A percentile compares a stretch with the other conserved stretches of the same genome.
These are phyloP conservation scores for Aspergillus tanneri DNA, from an alignment of 2,329 filamentous ascomycete species.

Conservation along the genomic window DNA sequence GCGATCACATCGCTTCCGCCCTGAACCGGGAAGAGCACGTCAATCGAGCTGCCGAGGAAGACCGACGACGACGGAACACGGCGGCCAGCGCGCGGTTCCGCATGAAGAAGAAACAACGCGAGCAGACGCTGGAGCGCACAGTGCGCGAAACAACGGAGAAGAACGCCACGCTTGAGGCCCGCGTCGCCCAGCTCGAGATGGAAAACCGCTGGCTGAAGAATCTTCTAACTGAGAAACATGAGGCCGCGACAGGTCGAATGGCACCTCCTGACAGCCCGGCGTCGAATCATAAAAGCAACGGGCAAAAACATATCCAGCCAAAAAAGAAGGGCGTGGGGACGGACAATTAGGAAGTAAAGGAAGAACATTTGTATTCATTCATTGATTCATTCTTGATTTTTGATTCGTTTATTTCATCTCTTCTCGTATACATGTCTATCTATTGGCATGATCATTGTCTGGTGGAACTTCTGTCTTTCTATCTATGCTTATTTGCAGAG, in stretches of 20 bases:
- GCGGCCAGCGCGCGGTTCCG: conserved; percentile 86
- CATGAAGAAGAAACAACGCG: conserved; percentile 93
- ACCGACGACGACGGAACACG: conserved; percentile 85
- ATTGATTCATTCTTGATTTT: conserved; percentile 7
- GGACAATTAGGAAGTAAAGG: conserved; percentile 24
- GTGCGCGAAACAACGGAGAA: conserved; percentile 83
- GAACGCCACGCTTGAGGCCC: conserved; percentile 68
- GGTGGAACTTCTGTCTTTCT: conserved; percentile 15
- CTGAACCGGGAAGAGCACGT: conserved; percentile 68
- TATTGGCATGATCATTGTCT: conserved; percentile 10
- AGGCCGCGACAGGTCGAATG: conserved; percentile 24
- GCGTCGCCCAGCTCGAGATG: conserved; percentile 74
- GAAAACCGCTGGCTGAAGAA: conserved; percentile 82
- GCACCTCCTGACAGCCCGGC: conserved; percentile 23
- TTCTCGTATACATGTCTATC: conserved; percentile 15
- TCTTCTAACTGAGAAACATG: conserved; percentile 78
- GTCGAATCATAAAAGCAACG: conserved; percentile 24
- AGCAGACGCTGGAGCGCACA: conserved; percentile 77
- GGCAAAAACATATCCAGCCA: conserved; percentile 40
- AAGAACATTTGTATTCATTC: conserved; percentile 7
- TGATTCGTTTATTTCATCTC: conserved; percentile 7
- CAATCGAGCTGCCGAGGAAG: conserved; percentile 76
- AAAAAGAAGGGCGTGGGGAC: conserved; percentile 43
- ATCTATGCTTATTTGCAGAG: conserved; percentile 10
- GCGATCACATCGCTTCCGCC: conserved; percentile 45